Evolutionary conservation across 176 grass and related monocot genomes (phyloP).

Genomic region (Otatea glauca): DNA sequence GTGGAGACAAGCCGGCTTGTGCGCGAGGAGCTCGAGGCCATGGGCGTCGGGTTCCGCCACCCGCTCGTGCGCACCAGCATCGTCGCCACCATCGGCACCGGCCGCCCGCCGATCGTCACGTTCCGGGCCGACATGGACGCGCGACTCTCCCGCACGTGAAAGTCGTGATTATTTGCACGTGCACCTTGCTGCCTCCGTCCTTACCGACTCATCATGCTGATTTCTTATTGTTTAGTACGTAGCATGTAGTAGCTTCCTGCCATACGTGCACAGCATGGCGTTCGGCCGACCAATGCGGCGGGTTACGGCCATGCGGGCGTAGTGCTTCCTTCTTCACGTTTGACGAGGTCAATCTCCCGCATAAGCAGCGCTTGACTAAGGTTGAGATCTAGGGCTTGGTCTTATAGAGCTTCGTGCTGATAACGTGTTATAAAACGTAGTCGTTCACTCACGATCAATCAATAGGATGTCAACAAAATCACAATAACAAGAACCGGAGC

Average conservation of each 20-base stretch:
- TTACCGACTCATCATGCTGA: not conserved
- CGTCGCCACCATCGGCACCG: constrained; percentile 78
- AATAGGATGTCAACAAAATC: no score
- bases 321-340: no score
- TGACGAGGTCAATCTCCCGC: no score
- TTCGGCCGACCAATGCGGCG: no score
- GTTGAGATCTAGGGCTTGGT: no score
- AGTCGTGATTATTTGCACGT: not conserved
- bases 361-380: no score
- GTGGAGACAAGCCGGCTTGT: constrained; percentile 85
- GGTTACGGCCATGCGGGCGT: no score
- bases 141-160: constrained; percentile 56
- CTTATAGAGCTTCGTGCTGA: no score
- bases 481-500: no score
- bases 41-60: constrained; percentile 65
- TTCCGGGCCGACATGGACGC: constrained; percentile 96
- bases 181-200: constrained; percentile 5
- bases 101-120: constrained; percentile 68
- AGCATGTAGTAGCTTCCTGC: not conserved
- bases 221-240: not conserved
- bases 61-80: constrained; percentile 81
- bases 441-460: no score
- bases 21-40: constrained; percentile 59
- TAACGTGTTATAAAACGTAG: no score
- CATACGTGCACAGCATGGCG: no score